Conservation (phyloP, 1,284 basidiomycete species). For the Cystobasidium slooffiae region DNA sequence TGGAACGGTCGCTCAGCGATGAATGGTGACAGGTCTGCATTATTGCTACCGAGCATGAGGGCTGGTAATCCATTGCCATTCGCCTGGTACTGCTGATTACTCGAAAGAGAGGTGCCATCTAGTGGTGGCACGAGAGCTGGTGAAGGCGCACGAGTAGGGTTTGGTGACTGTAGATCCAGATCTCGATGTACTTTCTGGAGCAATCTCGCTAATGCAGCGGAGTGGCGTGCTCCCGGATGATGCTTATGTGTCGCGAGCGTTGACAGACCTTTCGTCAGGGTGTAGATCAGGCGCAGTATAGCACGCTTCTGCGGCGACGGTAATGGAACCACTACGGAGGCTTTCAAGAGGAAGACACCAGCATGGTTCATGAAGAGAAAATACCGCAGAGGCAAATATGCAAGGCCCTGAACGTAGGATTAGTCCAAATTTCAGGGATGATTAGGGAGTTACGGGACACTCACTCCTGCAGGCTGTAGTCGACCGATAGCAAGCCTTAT, state of each 20-base stretch:
- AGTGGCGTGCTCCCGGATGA: background rate
- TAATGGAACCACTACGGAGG: background rate
- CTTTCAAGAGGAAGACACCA: conserved; percentile 12
- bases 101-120: background rate
- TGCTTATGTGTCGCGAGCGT: background rate
- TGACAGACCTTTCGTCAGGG: background rate
- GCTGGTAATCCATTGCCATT: background rate
- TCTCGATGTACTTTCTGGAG: background rate
- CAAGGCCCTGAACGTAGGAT: background rate
- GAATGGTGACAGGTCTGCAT: background rate
- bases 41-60: background rate
- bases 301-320: background rate
- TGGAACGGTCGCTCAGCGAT: background rate
- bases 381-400: background rate
- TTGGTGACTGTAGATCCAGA: background rate
- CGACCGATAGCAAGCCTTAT: background rate
- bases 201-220: background rate
- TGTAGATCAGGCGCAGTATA: conserved; percentile 2
- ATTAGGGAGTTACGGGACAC: background rate
- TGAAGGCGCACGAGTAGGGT: conserved; percentile 1
- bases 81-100: background rate
- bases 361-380: background rate
- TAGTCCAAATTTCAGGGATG: no score
- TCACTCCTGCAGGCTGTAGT: conserved; percentile 4
- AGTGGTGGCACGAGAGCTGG: background rate